A percentile compares a stretch with the other conserved stretches of the same genome.
Evolutionary conservation across 139 green algal species (phyloP).

Genomic region (Coccomyxa sp.): DNA sequence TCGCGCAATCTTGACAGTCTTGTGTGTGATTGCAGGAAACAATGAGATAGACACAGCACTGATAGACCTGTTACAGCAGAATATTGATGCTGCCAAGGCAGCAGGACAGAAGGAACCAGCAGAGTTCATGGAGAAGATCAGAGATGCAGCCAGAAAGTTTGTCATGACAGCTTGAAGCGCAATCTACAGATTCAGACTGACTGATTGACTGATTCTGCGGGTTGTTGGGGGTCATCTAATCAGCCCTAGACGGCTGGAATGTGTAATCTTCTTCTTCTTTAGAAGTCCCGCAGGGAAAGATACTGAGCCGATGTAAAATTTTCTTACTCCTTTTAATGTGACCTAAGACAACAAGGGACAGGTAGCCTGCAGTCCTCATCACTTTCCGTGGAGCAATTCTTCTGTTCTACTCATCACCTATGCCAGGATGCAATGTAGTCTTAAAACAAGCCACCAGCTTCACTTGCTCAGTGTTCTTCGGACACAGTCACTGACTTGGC

Average conservation of each 20-base stretch:
- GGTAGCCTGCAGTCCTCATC: too few relatives aligned
- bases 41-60: conserved; percentile 76
- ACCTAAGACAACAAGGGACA: too few relatives aligned
- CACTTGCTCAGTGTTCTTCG: conserved; percentile 18
- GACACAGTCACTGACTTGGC: conserved; percentile 92
- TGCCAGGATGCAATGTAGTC: background rate
- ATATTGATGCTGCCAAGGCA: conserved; percentile 64
- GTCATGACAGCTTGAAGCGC: conserved; percentile 32
- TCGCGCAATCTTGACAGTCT: background rate
- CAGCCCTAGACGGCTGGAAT: too few relatives aligned
- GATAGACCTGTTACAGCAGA: conserved; percentile 76
- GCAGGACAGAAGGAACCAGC: conserved; percentile 58
- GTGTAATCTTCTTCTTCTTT: too few relatives aligned
- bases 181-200: too few relatives aligned
- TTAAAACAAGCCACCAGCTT: background rate
- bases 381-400: too few relatives aligned
- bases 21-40: background rate
- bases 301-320: too few relatives aligned
- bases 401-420: too few relatives aligned
- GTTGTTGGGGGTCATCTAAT: too few relatives aligned
- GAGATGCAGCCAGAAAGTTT: conserved; percentile 56
- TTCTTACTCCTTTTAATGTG: too few relatives aligned
- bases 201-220: too few relatives aligned
- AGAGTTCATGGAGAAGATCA: conserved; percentile 80
- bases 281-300: too few relatives aligned